A percentile compares a stretch with the other conserved stretches of the same genome.
phyloP scores from a whole-genome alignment of 2,329 filamentous ascomycete genomes.

The Amylocarpus encephaloides region DNA sequence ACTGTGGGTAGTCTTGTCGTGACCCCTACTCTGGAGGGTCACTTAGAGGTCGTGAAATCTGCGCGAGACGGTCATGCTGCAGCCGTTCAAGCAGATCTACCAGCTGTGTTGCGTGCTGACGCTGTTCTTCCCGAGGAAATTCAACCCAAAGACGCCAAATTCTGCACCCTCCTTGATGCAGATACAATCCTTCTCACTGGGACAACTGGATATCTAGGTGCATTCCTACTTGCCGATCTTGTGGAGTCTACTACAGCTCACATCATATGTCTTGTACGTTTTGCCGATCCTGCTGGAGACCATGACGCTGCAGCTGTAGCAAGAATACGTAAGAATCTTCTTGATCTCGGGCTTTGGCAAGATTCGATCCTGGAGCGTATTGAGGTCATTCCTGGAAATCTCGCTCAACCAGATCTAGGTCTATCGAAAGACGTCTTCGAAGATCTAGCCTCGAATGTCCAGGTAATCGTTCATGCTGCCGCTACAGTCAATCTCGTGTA shows the following conservation, averaged over 20 bases:
- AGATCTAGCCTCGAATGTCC: conserved; percentile 55
- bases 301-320: conserved; percentile 63
- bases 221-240: conserved; percentile 70
- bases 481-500: conserved; percentile 78
- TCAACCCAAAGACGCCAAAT: conserved; percentile 43
- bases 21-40: conserved; percentile 64
- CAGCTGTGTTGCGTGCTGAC: conserved; percentile 61
- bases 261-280: conserved; percentile 64
- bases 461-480: conserved; percentile 72
- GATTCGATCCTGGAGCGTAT: conserved; percentile 73
- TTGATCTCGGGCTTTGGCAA: conserved; percentile 73
- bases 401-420: conserved; percentile 63
- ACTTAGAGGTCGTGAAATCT: conserved; percentile 63
- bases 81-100: conserved; percentile 68
- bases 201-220: conserved; percentile 81
- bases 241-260: conserved; percentile 51
- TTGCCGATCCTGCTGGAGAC: conserved; percentile 63
- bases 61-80: conserved; percentile 68
- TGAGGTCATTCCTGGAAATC: conserved; percentile 67
- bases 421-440: conserved; percentile 60
- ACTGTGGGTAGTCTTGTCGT: conserved; percentile 66
- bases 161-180: conserved; percentile 28
- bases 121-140: conserved; percentile 64
- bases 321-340: conserved; percentile 65
- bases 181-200: conserved; percentile 74